Conservation (phyloP, 306 rosid species). For the Rosa rugosa region DNA sequence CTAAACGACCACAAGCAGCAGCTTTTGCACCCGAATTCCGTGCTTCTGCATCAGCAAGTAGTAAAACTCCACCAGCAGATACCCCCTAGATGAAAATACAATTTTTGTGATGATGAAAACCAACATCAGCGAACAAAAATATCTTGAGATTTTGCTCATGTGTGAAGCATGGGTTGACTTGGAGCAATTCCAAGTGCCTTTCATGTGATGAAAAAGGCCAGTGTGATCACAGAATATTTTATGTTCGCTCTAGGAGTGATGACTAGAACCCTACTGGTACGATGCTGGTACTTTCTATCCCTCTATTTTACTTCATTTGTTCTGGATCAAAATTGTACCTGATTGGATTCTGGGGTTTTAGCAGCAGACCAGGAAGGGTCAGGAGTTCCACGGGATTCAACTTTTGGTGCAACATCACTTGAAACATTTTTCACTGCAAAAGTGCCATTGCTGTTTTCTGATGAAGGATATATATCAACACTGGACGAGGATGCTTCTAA, state of each 20-base stretch:
- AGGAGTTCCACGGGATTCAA: constrained; percentile 23
- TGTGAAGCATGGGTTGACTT: not conserved
- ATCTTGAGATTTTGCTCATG: not conserved
- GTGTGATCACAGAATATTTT: not conserved
- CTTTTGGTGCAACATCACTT: constrained; percentile 29
- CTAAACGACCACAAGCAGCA: constrained; percentile 80
- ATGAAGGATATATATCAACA: constrained; percentile 54
- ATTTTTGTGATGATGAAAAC: constrained; percentile 7
- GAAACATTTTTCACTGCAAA: constrained; percentile 41
- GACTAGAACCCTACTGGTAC: not conserved
- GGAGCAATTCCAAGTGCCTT: not conserved
- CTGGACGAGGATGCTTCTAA: constrained; percentile 76
- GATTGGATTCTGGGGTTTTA: constrained; percentile 44
- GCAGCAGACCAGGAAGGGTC: constrained; percentile 49
- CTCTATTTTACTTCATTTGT: not conserved
- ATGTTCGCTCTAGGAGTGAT: not conserved
- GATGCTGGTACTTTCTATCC: not conserved
- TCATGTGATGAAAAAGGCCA: not conserved
- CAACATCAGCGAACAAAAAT: not conserved
- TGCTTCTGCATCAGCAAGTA: constrained; percentile 71
- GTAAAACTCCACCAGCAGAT: constrained; percentile 59
- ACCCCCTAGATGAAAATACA: constrained; percentile 49
- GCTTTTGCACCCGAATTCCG: constrained; percentile 90
- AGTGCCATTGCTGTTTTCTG: constrained; percentile 34
- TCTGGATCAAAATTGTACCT: constrained; percentile 37